Conservation (phyloP, 1,284 basidiomycete genomes). For the Malassezia dermatis region DNA sequence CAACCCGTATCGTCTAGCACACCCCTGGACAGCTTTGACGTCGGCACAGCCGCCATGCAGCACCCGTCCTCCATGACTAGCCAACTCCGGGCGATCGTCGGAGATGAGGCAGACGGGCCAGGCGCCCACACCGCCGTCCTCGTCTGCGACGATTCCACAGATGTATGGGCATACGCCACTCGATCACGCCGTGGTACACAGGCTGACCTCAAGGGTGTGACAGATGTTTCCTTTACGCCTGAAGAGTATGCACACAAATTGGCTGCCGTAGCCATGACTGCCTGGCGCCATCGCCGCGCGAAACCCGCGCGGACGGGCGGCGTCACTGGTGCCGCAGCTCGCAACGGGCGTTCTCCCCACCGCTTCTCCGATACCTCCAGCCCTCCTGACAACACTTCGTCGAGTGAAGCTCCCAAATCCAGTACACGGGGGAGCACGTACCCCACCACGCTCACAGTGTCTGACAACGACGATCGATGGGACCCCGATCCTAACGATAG, state of each 20-base stretch:
- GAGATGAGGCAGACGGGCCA: conserved; percentile 10
- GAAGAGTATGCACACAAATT: conserved; percentile 3
- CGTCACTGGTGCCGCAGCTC: background rate
- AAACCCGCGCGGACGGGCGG: background rate
- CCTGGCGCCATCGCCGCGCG: conserved; percentile 5
- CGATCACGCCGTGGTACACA: background rate
- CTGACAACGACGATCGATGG: background rate
- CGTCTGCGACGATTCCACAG: background rate
- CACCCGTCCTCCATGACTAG: background rate
- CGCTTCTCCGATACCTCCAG: background rate
- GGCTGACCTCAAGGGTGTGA: background rate
- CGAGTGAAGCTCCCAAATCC: background rate
- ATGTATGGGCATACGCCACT: conserved; percentile 12
- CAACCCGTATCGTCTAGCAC: background rate
- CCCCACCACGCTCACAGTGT: background rate
- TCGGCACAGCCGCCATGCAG: background rate
- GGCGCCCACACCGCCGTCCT: conserved; percentile 13
- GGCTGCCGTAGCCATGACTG: conserved; percentile 4
- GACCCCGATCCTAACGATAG: background rate
- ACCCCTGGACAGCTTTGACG: background rate
- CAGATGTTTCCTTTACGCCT: background rate
- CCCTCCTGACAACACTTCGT: background rate
- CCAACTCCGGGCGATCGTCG: conserved; percentile 15
- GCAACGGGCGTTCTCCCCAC: background rate
- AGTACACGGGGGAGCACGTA: background rate